These are phyloP conservation scores for Flaveria floridana DNA, from an alignment of 140 eudicot species.

Conservation along the genomic window DNA sequence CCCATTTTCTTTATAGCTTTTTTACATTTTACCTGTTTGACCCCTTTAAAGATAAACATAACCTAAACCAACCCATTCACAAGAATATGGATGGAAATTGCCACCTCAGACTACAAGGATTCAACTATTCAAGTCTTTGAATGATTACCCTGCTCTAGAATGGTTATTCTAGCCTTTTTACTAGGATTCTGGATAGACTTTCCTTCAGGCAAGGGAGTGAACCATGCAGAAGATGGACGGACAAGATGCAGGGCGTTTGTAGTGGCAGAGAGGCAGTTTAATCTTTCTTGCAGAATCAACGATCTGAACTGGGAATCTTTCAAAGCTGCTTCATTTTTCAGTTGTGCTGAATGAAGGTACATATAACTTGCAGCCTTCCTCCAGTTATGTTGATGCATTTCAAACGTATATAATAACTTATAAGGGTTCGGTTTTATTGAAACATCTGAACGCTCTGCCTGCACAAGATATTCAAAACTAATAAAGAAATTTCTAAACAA, in stretches of 20 bases:
- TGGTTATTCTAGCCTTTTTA: constrained; percentile 68
- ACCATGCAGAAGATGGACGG: constrained; percentile 88
- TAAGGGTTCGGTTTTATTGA: constrained; percentile 75
- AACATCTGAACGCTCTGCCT: constrained; percentile 93
- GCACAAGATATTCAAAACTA: constrained; percentile 20
- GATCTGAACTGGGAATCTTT: constrained; percentile 64
- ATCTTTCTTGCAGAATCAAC: constrained; percentile 74
- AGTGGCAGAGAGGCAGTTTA: constrained; percentile 84
- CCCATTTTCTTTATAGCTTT: neutral
- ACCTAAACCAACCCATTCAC: neutral
- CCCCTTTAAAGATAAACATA: neutral
- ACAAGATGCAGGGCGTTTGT: constrained; percentile 90
- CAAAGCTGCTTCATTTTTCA: constrained; percentile 60
- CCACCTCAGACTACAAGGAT: constrained; percentile 15
- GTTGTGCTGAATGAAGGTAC: constrained; percentile 59
- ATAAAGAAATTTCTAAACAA: neutral
- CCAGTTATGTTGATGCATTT: constrained; percentile 95
- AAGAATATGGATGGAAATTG: neutral
- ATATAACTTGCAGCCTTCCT: constrained; percentile 87
- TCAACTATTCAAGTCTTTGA: constrained; percentile 25
- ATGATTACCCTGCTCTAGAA: constrained; percentile 58
- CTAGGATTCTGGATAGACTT: constrained; percentile 53
- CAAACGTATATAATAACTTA: constrained; percentile 78
- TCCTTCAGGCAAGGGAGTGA: constrained; percentile 50
- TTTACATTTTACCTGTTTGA: neutral